These are phyloP conservation scores for Galeopsis tetrahit DNA, from an alignment of 257 asterid species.

Conservation along the genomic window DNA sequence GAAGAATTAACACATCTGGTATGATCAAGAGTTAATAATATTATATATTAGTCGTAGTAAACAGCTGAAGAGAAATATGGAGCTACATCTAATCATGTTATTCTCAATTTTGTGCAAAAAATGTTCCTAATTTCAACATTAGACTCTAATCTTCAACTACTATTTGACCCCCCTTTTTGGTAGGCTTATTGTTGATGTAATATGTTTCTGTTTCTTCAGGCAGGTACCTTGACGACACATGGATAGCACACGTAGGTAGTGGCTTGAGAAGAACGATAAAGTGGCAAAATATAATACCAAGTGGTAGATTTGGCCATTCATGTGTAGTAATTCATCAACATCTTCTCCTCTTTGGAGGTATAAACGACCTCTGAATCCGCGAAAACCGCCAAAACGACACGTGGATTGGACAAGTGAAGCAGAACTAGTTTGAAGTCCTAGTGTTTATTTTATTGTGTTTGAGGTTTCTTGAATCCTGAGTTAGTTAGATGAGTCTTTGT, in stretches of 20 bases:
- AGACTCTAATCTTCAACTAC: not conserved
- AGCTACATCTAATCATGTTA: not conserved
- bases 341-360: conserved; percentile 88
- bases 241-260: conserved; percentile 69
- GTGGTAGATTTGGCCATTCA: conserved; percentile 90
- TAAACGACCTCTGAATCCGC: conserved; percentile 50
- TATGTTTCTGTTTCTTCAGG: conserved; percentile 46
- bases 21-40: not conserved
- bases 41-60: not conserved
- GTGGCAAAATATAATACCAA: conserved; percentile 80
- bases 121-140: not conserved
- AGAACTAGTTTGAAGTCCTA: conserved; percentile 18
- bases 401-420: conserved; percentile 64
- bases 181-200: not conserved
- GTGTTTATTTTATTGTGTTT: conserved; percentile 9
- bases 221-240: conserved; percentile 89
- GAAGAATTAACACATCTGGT: not conserved
- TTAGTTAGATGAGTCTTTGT: conserved; percentile 20
- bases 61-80: not conserved
- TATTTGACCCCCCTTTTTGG: not conserved
- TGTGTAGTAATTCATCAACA: conserved; percentile 60
- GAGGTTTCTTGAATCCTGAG: not conserved
- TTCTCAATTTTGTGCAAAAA: not conserved
- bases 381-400: conserved; percentile 79
- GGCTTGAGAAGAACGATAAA: conserved; percentile 49